These are phyloP conservation scores for Aspergillus glaucus DNA, from an alignment of 2,329 filamentous ascomycete species.

Conservation along the genomic window DNA sequence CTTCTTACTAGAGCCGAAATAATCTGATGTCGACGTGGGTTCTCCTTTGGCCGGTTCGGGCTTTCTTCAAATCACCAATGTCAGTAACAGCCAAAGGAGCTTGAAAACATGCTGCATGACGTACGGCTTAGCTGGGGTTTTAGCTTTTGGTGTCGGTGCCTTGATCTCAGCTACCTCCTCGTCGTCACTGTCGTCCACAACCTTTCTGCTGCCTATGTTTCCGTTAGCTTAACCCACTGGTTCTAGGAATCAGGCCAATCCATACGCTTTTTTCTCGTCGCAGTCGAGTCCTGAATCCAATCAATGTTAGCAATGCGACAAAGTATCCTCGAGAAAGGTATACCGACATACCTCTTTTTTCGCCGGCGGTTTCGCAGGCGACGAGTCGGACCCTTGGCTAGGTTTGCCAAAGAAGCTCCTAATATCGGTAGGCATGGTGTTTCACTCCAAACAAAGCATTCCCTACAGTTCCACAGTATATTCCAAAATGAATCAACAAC, in stretches of 20 bases:
- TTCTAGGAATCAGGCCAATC: not conserved
- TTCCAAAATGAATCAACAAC: not conserved
- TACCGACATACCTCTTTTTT: slow-evolving; percentile 37
- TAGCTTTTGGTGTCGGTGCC: slow-evolving; percentile 29
- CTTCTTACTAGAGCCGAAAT: slow-evolving; percentile 55
- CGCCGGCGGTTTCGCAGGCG: slow-evolving; percentile 37
- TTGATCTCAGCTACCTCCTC: slow-evolving; percentile 54
- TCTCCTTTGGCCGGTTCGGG: slow-evolving; percentile 47
- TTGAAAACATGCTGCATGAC: slow-evolving; percentile 13
- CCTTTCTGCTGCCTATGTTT: slow-evolving; percentile 51
- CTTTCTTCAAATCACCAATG: slow-evolving; percentile 32
- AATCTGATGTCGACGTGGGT: slow-evolving; percentile 56
- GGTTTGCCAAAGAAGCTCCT: slow-evolving; percentile 83
- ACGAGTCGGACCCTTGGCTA: slow-evolving; percentile 49
- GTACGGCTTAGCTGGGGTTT: slow-evolving; percentile 44
- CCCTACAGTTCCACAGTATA: not conserved
- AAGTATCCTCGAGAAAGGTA: slow-evolving; percentile 1
- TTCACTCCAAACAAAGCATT: slow-evolving; percentile 3
- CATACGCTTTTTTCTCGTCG: slow-evolving; percentile 32
- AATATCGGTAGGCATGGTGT: slow-evolving; percentile 73
- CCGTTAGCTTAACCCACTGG: slow-evolving; percentile 3
- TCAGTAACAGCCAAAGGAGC: not conserved
- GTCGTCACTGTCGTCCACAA: slow-evolving; percentile 76
- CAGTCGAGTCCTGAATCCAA: slow-evolving; percentile 18
- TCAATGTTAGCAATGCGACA: slow-evolving; percentile 5